Percentiles rank a stretch among this genome's conserved stretches.
Conservation (phyloP, 192 early-diverging fungal species). For the Linnemannia elongata region DNA sequence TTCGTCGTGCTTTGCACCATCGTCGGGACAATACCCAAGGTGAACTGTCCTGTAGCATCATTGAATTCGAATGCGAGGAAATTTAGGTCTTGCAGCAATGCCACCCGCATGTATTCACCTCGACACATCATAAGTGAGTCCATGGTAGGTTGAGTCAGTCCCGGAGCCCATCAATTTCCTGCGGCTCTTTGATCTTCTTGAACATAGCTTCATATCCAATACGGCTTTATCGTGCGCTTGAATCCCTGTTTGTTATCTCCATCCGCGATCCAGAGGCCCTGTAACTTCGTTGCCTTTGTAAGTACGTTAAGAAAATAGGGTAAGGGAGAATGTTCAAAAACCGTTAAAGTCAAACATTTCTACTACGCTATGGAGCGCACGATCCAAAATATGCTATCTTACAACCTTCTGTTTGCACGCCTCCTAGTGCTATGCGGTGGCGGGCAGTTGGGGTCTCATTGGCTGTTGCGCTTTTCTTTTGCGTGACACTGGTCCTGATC, state of each 20-base stretch:
- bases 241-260: conserved; percentile 7
- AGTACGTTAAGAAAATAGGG: background rate
- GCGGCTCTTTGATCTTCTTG: conserved; percentile 12
- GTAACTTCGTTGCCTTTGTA: background rate
- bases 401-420: conserved; percentile 22
- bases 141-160: conserved; percentile 22
- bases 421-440: background rate
- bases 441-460: background rate
- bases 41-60: conserved; percentile 25
- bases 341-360: too few relatives aligned
- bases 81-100: conserved; percentile 10
- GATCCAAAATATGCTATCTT: background rate
- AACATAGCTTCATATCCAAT: conserved; percentile 23
- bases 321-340: background rate
- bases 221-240: conserved; percentile 17
- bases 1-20: conserved; percentile 16
- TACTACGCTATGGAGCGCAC: background rate
- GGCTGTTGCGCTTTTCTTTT: conserved; percentile 1
- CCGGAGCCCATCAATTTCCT: conserved; percentile 15
- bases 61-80: conserved; percentile 23
- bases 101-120: conserved; percentile 21
- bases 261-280: conserved; percentile 13
- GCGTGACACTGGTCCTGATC: background rate
- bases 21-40: conserved; percentile 9
- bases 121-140: conserved; percentile 25